Evolutionary conservation across 2,329 filamentous ascomycete species (phyloP).

Genomic region (Diaporthe citrichinensis): DNA sequence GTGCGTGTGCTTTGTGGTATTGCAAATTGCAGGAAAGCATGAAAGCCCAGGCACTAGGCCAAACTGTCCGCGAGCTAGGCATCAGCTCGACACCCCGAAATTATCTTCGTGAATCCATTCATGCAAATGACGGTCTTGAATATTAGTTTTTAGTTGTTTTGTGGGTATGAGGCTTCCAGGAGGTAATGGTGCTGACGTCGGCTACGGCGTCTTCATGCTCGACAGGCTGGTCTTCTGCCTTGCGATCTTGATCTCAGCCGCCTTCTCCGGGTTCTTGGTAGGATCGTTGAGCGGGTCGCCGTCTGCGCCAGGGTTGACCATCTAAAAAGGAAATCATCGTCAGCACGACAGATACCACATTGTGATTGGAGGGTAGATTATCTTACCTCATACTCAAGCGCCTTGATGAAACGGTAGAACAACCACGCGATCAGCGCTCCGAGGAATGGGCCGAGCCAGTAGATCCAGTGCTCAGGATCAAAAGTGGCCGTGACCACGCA

Average conservation of each 20-base stretch:
- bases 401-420: slow-evolving; percentile 66
- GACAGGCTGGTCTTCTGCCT: slow-evolving; percentile 36
- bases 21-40: neutral
- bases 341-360: neutral
- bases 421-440: slow-evolving; percentile 63
- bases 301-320: slow-evolving; percentile 63
- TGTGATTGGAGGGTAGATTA: neutral
- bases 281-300: slow-evolving; percentile 60
- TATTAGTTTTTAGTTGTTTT: slow-evolving; percentile 27
- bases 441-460: slow-evolving; percentile 67
- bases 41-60: slow-evolving; percentile 17
- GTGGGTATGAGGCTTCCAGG: neutral
- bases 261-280: slow-evolving; percentile 59
- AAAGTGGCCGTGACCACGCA: slow-evolving; percentile 59
- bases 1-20: neutral
- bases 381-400: slow-evolving; percentile 61
- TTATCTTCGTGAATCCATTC: slow-evolving; percentile 13
- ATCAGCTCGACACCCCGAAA: slow-evolving; percentile 18
- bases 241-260: slow-evolving; percentile 44
- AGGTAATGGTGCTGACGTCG: neutral
- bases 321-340: slow-evolving; percentile 45
- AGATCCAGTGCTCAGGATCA: slow-evolving; percentile 66
- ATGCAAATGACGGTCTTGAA: slow-evolving; percentile 28
- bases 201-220: slow-evolving; percentile 27
- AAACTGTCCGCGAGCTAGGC: neutral